Evolutionary conservation across 2,329 filamentous ascomycete species (phyloP).

Genomic region (Apiospora kogelbergensis): DNA sequence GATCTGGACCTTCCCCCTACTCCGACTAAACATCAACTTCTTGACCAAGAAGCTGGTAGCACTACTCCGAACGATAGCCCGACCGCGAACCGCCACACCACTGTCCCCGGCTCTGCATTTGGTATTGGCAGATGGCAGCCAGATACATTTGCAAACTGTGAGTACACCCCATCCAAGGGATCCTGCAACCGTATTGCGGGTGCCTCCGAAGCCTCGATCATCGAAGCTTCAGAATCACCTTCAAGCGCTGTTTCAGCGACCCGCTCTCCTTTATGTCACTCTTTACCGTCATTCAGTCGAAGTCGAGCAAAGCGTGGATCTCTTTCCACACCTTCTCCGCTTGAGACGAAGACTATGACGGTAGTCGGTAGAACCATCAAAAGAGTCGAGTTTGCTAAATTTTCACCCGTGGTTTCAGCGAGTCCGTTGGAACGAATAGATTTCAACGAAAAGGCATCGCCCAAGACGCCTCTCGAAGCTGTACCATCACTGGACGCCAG

Average conservation of each 20-base stretch:
- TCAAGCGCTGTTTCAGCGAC: conserved; percentile 33
- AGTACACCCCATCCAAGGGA: conserved; percentile 37
- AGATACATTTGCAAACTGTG: conserved; percentile 36
- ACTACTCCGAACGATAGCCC: conserved; percentile 46
- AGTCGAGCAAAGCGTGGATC: conserved; percentile 33
- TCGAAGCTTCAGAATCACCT: conserved; percentile 27
- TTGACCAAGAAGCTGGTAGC: conserved; percentile 34
- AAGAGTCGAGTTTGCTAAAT: conserved; percentile 53
- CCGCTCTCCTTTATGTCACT: conserved; percentile 29
- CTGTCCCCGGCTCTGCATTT: conserved; percentile 42
- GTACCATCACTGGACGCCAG: conserved; percentile 78
- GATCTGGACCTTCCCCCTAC: conserved; percentile 87
- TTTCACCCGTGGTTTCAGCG: conserved; percentile 51
- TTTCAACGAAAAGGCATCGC: conserved; percentile 53
- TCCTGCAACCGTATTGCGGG: conserved; percentile 18
- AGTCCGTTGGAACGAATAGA: conserved; percentile 60
- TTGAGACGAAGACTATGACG: conserved; percentile 22
- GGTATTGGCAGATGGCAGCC: conserved; percentile 25
- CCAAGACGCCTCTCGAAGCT: conserved; percentile 76
- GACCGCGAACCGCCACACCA: conserved; percentile 45
- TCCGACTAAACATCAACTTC: conserved; percentile 73
- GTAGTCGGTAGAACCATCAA: conserved; percentile 31
- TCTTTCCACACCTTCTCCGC: conserved; percentile 35
- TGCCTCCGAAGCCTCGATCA: conserved; percentile 19
- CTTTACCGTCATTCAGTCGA: conserved; percentile 38